A percentile compares a stretch with the other conserved stretches of the same genome.
Evolutionary conservation across 768 basidiomycete genomes (phyloP).

Genomic region (Suillus weaverae): DNA sequence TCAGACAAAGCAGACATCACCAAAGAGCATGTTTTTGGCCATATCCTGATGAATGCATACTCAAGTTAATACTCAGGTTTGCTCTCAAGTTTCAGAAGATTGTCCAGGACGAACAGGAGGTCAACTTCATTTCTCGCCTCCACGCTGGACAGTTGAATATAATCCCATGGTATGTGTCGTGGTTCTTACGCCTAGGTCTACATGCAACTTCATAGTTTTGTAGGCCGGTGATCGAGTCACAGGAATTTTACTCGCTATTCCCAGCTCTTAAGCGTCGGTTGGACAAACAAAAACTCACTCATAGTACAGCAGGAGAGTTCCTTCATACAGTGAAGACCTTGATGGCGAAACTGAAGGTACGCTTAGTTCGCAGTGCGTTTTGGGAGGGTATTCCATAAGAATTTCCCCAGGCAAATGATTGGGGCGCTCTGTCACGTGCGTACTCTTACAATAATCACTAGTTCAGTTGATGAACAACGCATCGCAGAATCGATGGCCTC

Average conservation of each 20-base stretch:
- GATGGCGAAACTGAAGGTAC: constrained; percentile 68
- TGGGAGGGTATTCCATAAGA: background rate
- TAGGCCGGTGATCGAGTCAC: constrained; percentile 60
- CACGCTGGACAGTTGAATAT: constrained; percentile 57
- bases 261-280: constrained; percentile 45
- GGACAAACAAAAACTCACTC: constrained; percentile 49
- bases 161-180: constrained; percentile 50
- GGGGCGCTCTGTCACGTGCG: constrained; percentile 65
- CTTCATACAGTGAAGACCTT: constrained; percentile 57
- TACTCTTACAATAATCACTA: background rate
- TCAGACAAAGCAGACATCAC: constrained; percentile 59
- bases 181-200: no score
- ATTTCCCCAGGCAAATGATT: constrained; percentile 53
- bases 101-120: constrained; percentile 59
- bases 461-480: background rate
- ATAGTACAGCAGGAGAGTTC: constrained; percentile 53
- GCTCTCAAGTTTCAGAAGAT: constrained; percentile 58
- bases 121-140: constrained; percentile 62
- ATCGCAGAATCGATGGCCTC: constrained; percentile 46
- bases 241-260: constrained; percentile 59
- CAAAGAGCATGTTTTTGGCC: constrained; percentile 44
- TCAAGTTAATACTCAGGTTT: constrained; percentile 39
- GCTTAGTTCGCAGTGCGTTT: background rate
- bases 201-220: background rate
- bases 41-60: background rate